Conservation (phyloP, 2,329 filamentous ascomycete species). For the Achaetomium macrosporum region DNA sequence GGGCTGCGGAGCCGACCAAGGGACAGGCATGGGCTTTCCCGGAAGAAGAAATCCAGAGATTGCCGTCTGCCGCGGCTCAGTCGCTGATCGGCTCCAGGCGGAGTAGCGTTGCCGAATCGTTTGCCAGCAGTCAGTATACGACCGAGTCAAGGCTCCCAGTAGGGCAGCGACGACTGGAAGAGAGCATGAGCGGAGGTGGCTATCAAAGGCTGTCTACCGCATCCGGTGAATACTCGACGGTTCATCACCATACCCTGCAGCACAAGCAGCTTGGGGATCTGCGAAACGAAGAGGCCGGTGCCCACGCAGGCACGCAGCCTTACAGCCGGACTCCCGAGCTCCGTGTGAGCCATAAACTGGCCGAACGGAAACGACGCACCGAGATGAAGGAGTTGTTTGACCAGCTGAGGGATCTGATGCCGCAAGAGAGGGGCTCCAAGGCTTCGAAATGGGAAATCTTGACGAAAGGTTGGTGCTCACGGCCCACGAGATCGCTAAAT, state of each 20-base stretch:
- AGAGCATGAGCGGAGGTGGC: slow-evolving; percentile 41
- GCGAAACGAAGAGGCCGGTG: slow-evolving; percentile 52
- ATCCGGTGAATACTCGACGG: slow-evolving; percentile 50
- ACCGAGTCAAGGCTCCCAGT: slow-evolving; percentile 65
- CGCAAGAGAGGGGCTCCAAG: slow-evolving; percentile 75
- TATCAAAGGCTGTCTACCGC: slow-evolving; percentile 44
- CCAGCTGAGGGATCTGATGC: slow-evolving; percentile 69
- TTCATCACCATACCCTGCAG: slow-evolving; percentile 71
- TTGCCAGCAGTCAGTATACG: slow-evolving; percentile 75
- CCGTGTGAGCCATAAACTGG: slow-evolving; percentile 77
- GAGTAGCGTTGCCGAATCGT: slow-evolving; percentile 70
- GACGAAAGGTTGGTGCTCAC: slow-evolving; percentile 61
- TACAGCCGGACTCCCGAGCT: slow-evolving; percentile 80
- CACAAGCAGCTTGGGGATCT: slow-evolving; percentile 66
- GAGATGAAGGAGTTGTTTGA: slow-evolving; percentile 89
- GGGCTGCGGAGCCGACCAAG: slow-evolving; percentile 71
- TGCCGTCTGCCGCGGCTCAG: slow-evolving; percentile 41
- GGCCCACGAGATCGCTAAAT: neutral
- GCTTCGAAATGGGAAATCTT: slow-evolving; percentile 87
- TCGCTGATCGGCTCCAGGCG: slow-evolving; percentile 60
- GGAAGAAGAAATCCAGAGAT: slow-evolving; percentile 58
- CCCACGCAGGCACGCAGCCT: slow-evolving; percentile 56
- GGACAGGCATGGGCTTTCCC: slow-evolving; percentile 82
- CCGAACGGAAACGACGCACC: slow-evolving; percentile 74
- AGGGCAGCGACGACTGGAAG: slow-evolving; percentile 67